Conservation (phyloP, 441 rosid species). For the Adansonia rubrostipa region DNA sequence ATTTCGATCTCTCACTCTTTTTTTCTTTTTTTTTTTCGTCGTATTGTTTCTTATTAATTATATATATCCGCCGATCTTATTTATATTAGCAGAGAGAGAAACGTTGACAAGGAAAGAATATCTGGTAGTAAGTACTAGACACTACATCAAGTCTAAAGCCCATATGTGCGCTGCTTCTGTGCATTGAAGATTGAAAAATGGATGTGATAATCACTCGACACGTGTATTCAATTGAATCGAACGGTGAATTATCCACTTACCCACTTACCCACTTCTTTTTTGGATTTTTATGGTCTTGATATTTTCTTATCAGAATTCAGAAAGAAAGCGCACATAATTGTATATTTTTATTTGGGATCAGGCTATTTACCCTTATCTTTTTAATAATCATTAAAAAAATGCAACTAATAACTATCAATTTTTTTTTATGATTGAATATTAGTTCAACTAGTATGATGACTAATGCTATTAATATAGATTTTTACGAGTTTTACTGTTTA, state of each 20-base stretch:
- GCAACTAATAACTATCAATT: too few species aligned
- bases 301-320: too few species aligned
- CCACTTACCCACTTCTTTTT: too few species aligned
- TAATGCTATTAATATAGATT: too few species aligned
- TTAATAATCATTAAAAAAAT: too few species aligned
- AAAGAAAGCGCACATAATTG: too few species aligned
- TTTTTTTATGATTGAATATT: too few species aligned
- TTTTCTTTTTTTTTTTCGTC: neutral
- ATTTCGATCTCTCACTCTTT: neutral
- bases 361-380: too few species aligned
- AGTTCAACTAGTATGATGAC: too few species aligned
- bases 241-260: neutral
- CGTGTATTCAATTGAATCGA: neutral
- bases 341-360: too few species aligned
- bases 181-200: neutral
- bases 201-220: neutral
- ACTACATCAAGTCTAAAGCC: neutral
- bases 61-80: slow-evolving; percentile 10
- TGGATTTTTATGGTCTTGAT: too few species aligned
- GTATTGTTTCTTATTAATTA: neutral
- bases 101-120: neutral
- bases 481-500: too few species aligned
- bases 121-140: slow-evolving; percentile 3
- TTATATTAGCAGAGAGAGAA: neutral
- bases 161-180: neutral